These are phyloP conservation scores for Colletotrichum sp. DNA, from an alignment of 2,329 filamentous ascomycete genomes.

Conservation along the genomic window DNA sequence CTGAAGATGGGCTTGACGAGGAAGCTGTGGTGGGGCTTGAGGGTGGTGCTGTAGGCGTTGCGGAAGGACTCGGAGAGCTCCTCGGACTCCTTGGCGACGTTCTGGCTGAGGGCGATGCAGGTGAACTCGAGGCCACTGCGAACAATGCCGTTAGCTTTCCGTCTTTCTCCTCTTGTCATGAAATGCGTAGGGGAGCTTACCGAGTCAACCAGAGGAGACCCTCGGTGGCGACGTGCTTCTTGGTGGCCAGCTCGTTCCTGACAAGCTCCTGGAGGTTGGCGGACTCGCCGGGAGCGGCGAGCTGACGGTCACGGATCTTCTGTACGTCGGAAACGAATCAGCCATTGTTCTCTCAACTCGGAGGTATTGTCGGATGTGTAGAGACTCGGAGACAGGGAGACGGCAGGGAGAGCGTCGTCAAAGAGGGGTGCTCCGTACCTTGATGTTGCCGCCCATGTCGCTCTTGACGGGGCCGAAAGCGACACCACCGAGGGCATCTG, in stretches of 20 bases:
- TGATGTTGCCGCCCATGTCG: constrained; percentile 91
- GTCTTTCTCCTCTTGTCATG: background rate
- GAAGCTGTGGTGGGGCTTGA: constrained; percentile 94
- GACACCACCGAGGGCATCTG: constrained; percentile 69
- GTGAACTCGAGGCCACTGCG: constrained; percentile 92
- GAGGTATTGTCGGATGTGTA: background rate
- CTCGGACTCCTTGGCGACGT: constrained; percentile 69
- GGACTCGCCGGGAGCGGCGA: constrained; percentile 79
- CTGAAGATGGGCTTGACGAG: constrained; percentile 91
- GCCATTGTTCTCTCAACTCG: background rate
- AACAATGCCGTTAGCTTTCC: background rate
- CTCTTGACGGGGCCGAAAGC: constrained; percentile 91
- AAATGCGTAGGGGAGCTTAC: constrained; percentile 50
- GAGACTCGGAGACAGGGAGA: background rate
- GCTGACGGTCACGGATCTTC: constrained; percentile 89
- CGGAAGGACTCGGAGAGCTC: constrained; percentile 91
- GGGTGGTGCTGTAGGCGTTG: constrained; percentile 80
- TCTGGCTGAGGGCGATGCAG: constrained; percentile 79
- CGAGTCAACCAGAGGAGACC: constrained; percentile 90
- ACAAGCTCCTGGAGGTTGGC: constrained; percentile 85
- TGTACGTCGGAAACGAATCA: constrained; percentile 37
- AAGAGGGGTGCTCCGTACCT: constrained; percentile 57
- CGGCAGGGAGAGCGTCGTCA: background rate
- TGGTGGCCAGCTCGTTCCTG: constrained; percentile 84
- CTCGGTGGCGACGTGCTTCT: constrained; percentile 88